Percentiles rank a stretch among this genome's conserved stretches.
These are phyloP conservation scores for Aotearoamyces nothofagi DNA, from an alignment of 2,329 filamentous ascomycete species.

Conservation along the genomic window DNA sequence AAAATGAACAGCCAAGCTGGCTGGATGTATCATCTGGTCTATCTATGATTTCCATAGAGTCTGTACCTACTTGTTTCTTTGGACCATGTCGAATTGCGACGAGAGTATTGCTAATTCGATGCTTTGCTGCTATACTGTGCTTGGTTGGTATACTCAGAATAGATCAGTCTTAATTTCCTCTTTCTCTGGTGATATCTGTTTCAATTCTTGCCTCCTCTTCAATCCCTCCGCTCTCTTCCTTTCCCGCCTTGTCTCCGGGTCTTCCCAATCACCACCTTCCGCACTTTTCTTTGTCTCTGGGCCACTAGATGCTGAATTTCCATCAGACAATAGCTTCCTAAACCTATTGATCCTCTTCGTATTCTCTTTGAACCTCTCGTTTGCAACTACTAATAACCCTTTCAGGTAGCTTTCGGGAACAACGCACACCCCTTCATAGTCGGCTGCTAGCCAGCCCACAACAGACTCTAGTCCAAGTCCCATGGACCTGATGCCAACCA, in stretches of 20 bases:
- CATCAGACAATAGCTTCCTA: constrained; percentile 22
- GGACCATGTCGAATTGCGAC: too few species aligned
- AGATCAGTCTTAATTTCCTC: too few species aligned
- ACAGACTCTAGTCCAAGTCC: constrained; percentile 72
- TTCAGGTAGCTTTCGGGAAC: constrained; percentile 54
- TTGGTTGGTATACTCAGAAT: too few species aligned
- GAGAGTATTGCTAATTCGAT: constrained; percentile 3
- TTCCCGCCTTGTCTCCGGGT: constrained; percentile 32
- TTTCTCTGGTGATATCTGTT: too few species aligned
- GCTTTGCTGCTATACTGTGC: constrained; percentile 2
- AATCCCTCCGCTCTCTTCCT: constrained; percentile 45
- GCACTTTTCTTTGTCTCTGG: constrained; percentile 13
- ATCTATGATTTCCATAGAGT: too few species aligned
- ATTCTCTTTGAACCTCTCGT: constrained; percentile 61
- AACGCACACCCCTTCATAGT: constrained; percentile 30
- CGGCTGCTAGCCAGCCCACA: constrained; percentile 33
- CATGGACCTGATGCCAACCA: constrained; percentile 75
- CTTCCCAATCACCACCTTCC: constrained; percentile 34
- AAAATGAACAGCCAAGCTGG: too few species aligned
- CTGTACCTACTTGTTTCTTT: too few species aligned
- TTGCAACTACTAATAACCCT: constrained; percentile 53
- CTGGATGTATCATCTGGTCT: too few species aligned
- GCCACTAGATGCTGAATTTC: constrained; percentile 7
- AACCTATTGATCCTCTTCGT: constrained; percentile 52
- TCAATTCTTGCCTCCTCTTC: constrained; percentile 23